A percentile compares a stretch with the other conserved stretches of the same genome.
phyloP scores from a whole-genome alignment of 2,329 filamentous ascomycete species.

The Talaromyces pinophilus region DNA sequence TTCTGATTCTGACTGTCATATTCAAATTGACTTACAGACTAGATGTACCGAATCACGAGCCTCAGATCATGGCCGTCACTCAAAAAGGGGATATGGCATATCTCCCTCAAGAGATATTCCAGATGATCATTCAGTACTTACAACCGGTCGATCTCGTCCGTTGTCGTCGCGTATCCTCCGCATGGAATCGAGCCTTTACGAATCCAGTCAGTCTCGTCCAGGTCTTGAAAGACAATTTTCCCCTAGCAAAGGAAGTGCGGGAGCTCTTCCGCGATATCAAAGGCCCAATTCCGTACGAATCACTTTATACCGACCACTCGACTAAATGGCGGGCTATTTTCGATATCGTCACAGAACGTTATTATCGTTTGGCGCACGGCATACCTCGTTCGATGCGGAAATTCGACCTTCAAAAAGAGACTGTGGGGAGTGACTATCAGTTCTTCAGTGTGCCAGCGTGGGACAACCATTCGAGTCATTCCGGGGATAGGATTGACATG shows the following conservation, averaged over 20 bases:
- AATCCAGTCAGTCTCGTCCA: constrained; percentile 50
- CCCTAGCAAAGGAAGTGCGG: constrained; percentile 57
- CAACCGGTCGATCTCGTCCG: constrained; percentile 53
- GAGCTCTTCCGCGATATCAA: constrained; percentile 26
- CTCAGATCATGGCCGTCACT: constrained; percentile 17
- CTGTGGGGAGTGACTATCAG: constrained; percentile 39
- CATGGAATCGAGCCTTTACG: constrained; percentile 54
- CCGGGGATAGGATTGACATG: constrained; percentile 34
- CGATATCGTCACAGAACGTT: constrained; percentile 55
- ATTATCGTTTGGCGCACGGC: constrained; percentile 55
- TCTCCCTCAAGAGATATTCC: constrained; percentile 61
- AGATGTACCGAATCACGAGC: constrained; percentile 17
- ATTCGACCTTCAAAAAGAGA: constrained; percentile 43
- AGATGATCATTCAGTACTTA: constrained; percentile 55
- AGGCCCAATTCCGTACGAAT: neutral
- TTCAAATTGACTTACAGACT: neutral
- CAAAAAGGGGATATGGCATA: constrained; percentile 30
- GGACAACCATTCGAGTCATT: constrained; percentile 44
- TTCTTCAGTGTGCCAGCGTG: constrained; percentile 47
- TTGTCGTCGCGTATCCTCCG: constrained; percentile 55
- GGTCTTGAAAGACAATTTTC: constrained; percentile 56
- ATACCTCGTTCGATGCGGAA: constrained; percentile 51
- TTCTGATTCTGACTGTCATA: neutral
- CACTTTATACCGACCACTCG: constrained; percentile 11
- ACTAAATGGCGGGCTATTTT: constrained; percentile 43